A percentile compares a stretch with the other conserved stretches of the same genome.
Conservation (phyloP, 169 alveolate genomes). For the Babesia ovis region DNA sequence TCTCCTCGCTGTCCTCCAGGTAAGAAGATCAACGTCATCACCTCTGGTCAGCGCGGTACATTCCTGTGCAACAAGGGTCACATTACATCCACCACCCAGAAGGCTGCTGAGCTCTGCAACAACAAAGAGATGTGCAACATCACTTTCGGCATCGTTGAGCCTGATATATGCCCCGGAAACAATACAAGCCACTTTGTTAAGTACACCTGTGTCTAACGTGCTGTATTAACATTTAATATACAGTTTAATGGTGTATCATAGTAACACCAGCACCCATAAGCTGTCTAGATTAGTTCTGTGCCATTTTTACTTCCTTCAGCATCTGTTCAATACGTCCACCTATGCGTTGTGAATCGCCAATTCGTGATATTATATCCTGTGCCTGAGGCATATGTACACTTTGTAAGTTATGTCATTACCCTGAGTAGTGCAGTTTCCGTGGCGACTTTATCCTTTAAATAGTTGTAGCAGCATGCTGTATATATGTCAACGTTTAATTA, state of each 20-base stretch:
- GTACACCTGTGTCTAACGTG: conserved; percentile 21
- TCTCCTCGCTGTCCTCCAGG: conserved; percentile 57
- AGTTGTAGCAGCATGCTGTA: conserved; percentile 34
- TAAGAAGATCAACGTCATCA: conserved; percentile 15
- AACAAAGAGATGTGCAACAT: conserved; percentile 43
- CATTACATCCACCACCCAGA: conserved; percentile 17
- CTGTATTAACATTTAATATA: too few relatives aligned
- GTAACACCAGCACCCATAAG: neutral
- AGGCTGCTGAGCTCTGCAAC: conserved; percentile 33
- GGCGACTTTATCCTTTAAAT: conserved; percentile 21
- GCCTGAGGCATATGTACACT: neutral
- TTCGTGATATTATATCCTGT: conserved; percentile 30
- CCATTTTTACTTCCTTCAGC: conserved; percentile 18
- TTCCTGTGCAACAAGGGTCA: conserved; percentile 43
- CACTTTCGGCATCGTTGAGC: neutral
- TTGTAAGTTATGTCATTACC: neutral
- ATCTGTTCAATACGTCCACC: conserved; percentile 39
- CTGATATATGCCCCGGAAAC: neutral
- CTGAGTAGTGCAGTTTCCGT: conserved; percentile 47
- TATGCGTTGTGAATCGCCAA: conserved; percentile 53
- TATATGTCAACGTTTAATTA: too few relatives aligned
- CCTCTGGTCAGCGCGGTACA: conserved; percentile 31
- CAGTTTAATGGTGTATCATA: too few relatives aligned
- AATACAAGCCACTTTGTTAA: conserved; percentile 9
- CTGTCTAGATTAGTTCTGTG: neutral